Evolutionary conservation across 768 basidiomycete species (phyloP).

Genomic region (Phallus indusiatus): DNA sequence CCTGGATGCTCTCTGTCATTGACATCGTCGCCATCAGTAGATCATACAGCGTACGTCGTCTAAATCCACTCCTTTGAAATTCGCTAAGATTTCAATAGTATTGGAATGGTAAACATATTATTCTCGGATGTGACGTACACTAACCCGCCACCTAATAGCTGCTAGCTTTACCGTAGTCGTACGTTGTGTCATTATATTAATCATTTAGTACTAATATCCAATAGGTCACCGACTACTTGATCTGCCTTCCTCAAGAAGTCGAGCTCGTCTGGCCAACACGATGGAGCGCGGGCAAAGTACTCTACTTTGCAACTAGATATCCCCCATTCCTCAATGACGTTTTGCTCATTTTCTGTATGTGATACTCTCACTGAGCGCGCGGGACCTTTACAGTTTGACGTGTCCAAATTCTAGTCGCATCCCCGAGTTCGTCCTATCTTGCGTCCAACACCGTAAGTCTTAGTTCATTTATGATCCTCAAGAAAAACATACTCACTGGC

Average conservation of each 20-base stretch:
- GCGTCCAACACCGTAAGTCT: too few relatives aligned
- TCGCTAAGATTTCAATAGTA: neutral
- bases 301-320: constrained; percentile 5
- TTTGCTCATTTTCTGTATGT: neutral
- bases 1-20: neutral
- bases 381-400: neutral
- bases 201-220: neutral
- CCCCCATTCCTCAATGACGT: neutral
- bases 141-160: neutral
- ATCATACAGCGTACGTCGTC: neutral
- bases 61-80: neutral
- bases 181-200: neutral
- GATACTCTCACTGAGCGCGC: neutral
- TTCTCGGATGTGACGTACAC: neutral
- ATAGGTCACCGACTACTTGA: constrained; percentile 8
- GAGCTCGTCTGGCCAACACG: constrained; percentile 7
- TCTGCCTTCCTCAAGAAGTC: constrained; percentile 4
- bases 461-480: too few relatives aligned
- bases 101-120: neutral
- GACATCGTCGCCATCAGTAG: neutral
- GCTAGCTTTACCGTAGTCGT: neutral
- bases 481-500: too few relatives aligned
- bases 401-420: neutral
- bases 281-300: constrained; percentile 3
- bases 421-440: too few relatives aligned